phyloP scores from a whole-genome alignment of 225 moss, liverwort and hornwort species.

The Physcomitrium patens region DNA sequence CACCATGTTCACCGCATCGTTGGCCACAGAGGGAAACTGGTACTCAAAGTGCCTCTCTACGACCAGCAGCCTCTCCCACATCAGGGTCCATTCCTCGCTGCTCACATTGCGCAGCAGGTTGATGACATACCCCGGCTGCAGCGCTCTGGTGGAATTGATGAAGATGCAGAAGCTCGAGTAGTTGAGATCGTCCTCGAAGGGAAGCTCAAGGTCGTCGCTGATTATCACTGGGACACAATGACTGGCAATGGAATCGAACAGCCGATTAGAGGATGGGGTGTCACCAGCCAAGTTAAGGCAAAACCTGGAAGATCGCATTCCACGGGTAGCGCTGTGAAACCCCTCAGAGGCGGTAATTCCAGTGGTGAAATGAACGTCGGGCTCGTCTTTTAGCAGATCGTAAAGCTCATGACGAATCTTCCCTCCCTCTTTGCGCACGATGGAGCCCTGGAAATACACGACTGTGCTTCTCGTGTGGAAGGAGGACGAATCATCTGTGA shows the following conservation, averaged over 20 bases:
- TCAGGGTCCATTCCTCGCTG: conserved; percentile 17
- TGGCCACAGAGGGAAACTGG: neutral
- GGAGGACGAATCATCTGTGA: conserved; percentile 22
- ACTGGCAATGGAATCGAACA: neutral
- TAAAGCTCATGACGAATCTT: conserved; percentile 52
- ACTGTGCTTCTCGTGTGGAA: conserved; percentile 38
- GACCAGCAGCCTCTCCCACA: conserved; percentile 6
- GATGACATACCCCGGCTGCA: conserved; percentile 37
- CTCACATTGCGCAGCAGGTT: conserved; percentile 12
- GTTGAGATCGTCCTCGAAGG: conserved; percentile 39
- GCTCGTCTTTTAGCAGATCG: conserved; percentile 47
- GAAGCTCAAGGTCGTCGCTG: conserved; percentile 57
- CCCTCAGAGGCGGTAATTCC: conserved; percentile 42
- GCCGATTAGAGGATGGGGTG: neutral
- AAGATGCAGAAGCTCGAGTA: neutral
- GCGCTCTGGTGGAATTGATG: neutral
- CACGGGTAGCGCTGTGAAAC: neutral
- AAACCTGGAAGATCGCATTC: neutral
- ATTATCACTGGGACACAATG: conserved; percentile 50
- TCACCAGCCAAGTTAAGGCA: neutral
- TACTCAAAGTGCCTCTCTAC: conserved; percentile 18
- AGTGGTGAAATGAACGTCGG: conserved; percentile 42
- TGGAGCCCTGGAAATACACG: conserved; percentile 57
- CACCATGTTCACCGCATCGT: conserved; percentile 15
- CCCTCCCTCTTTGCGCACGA: conserved; percentile 61